These are phyloP conservation scores for Candolleomyces eurysporus DNA, from an alignment of 768 basidiomycete species.

Conservation along the genomic window DNA sequence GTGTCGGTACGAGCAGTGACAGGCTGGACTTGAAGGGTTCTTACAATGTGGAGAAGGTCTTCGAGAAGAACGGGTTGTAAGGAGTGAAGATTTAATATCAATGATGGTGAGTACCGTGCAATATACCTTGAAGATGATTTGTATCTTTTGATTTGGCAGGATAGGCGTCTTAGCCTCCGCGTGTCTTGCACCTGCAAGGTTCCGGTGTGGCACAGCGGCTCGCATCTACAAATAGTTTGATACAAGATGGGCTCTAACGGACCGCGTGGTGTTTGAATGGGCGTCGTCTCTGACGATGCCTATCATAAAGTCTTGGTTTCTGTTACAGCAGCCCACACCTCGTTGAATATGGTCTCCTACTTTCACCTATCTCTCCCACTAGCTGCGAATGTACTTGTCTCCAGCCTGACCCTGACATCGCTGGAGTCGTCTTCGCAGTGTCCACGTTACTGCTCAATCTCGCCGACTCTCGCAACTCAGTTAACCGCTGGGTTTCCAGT, in stretches of 20 bases:
- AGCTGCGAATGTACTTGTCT: conserved; percentile 1
- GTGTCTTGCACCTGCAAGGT: too few relatives aligned
- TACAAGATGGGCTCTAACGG: too few relatives aligned
- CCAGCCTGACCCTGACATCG: conserved; percentile 8
- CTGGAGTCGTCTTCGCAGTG: background rate
- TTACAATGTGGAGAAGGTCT: conserved; percentile 46
- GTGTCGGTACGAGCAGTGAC: conserved; percentile 55
- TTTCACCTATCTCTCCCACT: background rate
- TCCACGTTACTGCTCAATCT: background rate
- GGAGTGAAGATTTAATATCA: background rate
- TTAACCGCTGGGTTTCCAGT: background rate
- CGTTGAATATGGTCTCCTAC: background rate
- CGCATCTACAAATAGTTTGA: too few relatives aligned
- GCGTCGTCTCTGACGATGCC: too few relatives aligned
- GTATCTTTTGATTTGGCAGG: too few relatives aligned
- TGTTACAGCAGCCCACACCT: background rate
- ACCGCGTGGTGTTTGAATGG: too few relatives aligned
- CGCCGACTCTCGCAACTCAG: background rate
- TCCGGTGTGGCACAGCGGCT: too few relatives aligned
- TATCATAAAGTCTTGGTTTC: too few relatives aligned
- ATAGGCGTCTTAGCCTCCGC: too few relatives aligned
- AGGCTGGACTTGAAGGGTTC: conserved; percentile 37
- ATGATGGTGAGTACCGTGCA: background rate
- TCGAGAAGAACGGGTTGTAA: conserved; percentile 70
- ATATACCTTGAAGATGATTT: background rate